Base-by-base conservation (phyloP, 2,329 filamentous ascomycete genomes). In the Trichoderma citrinoviride region DNA sequence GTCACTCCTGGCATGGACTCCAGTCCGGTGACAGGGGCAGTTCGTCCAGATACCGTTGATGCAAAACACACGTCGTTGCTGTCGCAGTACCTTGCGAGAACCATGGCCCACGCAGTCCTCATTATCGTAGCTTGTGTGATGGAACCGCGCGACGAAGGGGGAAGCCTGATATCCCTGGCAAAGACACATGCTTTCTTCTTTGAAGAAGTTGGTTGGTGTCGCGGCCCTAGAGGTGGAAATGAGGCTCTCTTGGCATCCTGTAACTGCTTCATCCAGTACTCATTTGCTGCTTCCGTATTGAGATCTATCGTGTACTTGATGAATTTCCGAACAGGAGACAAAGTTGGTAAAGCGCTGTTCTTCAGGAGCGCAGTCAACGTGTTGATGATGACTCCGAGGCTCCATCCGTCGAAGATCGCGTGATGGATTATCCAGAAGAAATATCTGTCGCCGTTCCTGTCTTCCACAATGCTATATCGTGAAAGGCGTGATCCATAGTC, bases 51-150 rank as follows among this genome's bases (percentile, higher is more conserved):
- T 7, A 66, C 40, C 14, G 65, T 66, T 19, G 54, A 29, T 44
- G 52, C 65, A 41, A 66, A 64, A 21, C 60, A 64, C 14, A 64
- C 63, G 14, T 65, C 63, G 10, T 65, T 47, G 3, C 14, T 60
- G 6, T 54, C 63, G 17, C 23, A 61, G 21, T 65, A 65, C 10
- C n/a, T 46, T 2, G 63, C 63, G 23, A 65, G 40, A n/a, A 65
- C 21, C 12, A 65, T 61, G 17, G 63, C 63, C 63, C 63, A 65
- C 7, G 63, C 46, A 17, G 55, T 56, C 6, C 47, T 58, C 23
- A 65, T 58, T 6, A 65, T 19, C 3, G 63, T 65, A 23, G 63
- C 61, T 3, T 64, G 58, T 2, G 61, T 64, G 10, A 64, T 58
- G 7, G 43, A 27, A 12, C 25, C 29, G 14, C 19, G 33, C n/a